Percentiles rank a stretch among this genome's conserved stretches.
Conservation (phyloP, 768 basidiomycete genomes). For the Exsudoporus frostii region DNA sequence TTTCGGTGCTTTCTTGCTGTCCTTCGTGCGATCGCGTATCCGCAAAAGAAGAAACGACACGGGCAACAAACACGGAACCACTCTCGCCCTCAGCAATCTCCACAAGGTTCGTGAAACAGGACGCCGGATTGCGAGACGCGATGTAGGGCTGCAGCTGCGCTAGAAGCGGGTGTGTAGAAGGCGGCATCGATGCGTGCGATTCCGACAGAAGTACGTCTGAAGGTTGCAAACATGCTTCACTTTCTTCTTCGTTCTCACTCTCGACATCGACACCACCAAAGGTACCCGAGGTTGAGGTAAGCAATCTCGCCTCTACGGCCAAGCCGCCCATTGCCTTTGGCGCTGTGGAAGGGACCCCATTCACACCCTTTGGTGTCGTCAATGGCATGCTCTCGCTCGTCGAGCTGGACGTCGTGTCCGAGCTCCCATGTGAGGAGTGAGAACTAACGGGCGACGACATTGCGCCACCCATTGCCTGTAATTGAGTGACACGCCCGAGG, state of each 20-base stretch:
- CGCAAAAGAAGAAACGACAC: slow-evolving; percentile 22
- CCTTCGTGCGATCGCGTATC: neutral
- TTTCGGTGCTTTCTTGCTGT: slow-evolving; percentile 10
- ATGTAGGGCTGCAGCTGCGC: slow-evolving; percentile 57
- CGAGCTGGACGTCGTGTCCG: slow-evolving; percentile 35
- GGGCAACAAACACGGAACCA: slow-evolving; percentile 61
- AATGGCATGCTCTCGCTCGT: slow-evolving; percentile 19
- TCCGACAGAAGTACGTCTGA: neutral
- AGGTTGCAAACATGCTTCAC: neutral
- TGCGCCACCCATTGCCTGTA: slow-evolving; percentile 14
- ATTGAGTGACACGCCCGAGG: slow-evolving; percentile 24
- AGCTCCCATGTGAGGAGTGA: slow-evolving; percentile 38
- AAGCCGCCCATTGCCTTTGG: slow-evolving; percentile 14
- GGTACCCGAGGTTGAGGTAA: slow-evolving; percentile 35
- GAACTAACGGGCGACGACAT: slow-evolving; percentile 48
- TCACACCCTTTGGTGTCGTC: slow-evolving; percentile 18
- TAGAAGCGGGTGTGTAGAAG: slow-evolving; percentile 30
- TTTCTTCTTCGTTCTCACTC: slow-evolving; percentile 3
- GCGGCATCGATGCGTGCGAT: neutral
- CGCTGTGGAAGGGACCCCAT: neutral
- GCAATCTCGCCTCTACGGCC: slow-evolving; percentile 24
- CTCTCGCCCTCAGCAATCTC: slow-evolving; percentile 86
- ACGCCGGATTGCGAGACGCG: slow-evolving; percentile 60
- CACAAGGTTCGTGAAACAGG: slow-evolving; percentile 61
- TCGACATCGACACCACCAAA: slow-evolving; percentile 34